These are phyloP conservation scores for Bipolaris bicolor DNA, from an alignment of 2,329 filamentous ascomycete species.

Conservation along the genomic window DNA sequence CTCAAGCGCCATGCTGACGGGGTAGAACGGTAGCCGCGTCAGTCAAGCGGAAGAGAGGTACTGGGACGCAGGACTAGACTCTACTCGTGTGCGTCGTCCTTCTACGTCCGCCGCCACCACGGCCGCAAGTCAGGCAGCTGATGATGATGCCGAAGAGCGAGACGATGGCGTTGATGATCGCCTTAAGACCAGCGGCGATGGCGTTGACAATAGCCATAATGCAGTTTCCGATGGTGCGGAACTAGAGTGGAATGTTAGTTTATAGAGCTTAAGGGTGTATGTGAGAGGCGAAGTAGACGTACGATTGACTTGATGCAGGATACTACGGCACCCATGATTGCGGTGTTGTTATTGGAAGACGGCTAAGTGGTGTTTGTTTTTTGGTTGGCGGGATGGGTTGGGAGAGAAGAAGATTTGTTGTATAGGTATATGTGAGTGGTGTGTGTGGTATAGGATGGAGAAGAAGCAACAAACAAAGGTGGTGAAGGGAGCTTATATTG, in stretches of 20 bases:
- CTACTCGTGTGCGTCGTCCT: conserved; percentile 47
- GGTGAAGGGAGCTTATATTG: background rate
- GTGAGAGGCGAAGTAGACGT: conserved; percentile 52
- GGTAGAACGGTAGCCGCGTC: background rate
- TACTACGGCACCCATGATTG: conserved; percentile 79
- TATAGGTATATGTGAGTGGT: background rate
- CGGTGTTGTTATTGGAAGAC: conserved; percentile 19
- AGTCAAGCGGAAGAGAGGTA: background rate
- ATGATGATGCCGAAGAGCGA: conserved; percentile 57
- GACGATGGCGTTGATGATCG: conserved; percentile 58
- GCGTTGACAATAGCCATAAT: conserved; percentile 56
- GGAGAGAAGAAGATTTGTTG: background rate
- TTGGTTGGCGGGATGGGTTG: background rate
- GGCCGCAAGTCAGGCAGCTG: conserved; percentile 57
- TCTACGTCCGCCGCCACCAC: conserved; percentile 49
- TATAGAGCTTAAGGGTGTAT: conserved; percentile 12
- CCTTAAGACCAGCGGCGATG: conserved; percentile 54
- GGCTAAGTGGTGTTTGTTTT: conserved; percentile 2
- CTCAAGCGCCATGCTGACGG: conserved; percentile 14
- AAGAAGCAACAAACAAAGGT: conserved; percentile 1
- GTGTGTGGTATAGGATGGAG: background rate
- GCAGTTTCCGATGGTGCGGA: conserved; percentile 55
- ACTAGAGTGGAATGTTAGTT: conserved; percentile 40
- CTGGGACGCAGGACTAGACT: conserved; percentile 40
- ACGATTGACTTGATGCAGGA: conserved; percentile 66